Percentiles rank a stretch among this genome's conserved stretches.
Evolutionary conservation across 257 asterid genomes (phyloP).

Genomic region (Solanum microdontum): DNA sequence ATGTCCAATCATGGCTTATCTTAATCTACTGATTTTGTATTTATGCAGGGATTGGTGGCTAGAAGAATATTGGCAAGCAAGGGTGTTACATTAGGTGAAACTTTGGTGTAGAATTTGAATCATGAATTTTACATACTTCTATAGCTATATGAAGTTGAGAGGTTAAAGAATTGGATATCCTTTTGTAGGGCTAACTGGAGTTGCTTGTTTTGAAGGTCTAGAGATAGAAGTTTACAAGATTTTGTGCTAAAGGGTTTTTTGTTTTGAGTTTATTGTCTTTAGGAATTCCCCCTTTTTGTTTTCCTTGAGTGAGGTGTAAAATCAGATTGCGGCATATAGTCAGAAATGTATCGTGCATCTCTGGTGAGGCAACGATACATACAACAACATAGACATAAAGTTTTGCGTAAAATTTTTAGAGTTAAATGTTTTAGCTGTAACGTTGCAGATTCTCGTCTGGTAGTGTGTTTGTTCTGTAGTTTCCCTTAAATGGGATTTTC

Average conservation of each 20-base stretch:
- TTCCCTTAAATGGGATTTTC: neutral
- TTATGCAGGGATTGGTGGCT: conserved; percentile 10
- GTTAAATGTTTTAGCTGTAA: neutral
- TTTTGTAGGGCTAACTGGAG: conserved; percentile 14
- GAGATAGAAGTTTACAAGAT: conserved; percentile 13
- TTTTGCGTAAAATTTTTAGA: neutral
- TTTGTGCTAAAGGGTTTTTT: conserved; percentile 2
- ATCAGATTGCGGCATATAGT: conserved; percentile 16
- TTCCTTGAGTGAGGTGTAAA: conserved; percentile 14
- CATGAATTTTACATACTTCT: conserved; percentile 18
- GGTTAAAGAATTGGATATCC: conserved; percentile 7
- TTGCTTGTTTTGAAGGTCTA: conserved; percentile 8
- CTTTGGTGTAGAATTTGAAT: conserved; percentile 12
- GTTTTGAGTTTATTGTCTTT: conserved; percentile 3
- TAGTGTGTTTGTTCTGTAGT: neutral
- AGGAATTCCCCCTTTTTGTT: conserved; percentile 3
- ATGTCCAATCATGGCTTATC: neutral
- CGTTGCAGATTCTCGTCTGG: conserved; percentile 1
- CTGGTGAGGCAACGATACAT: conserved; percentile 7
- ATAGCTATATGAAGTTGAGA: neutral
- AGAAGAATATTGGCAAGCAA: conserved; percentile 1
- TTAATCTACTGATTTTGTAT: neutral
- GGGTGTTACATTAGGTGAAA: neutral
- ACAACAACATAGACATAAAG: neutral
- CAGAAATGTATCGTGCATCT: conserved; percentile 17